Percentiles rank a stretch among this genome's conserved stretches.
phyloP scores from a whole-genome alignment of 371 early-diverging fungal species.

The Haplosporangium sp. region DNA sequence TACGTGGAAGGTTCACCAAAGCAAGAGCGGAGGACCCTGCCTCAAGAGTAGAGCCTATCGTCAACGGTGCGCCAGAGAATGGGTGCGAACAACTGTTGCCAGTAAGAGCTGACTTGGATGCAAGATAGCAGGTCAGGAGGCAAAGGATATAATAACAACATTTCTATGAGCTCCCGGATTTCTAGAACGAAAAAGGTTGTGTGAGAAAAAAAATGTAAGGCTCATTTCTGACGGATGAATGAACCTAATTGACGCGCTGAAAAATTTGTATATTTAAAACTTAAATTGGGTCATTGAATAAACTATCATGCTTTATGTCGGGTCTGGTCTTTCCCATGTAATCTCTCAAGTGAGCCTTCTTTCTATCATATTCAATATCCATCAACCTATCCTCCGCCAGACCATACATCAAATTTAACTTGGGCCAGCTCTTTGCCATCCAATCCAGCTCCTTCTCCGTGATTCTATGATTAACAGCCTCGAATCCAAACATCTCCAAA shows the following conservation, averaged over 20 bases:
- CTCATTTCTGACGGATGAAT: no score
- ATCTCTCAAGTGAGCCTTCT: not conserved
- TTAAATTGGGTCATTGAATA: not conserved
- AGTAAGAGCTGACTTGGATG: not conserved
- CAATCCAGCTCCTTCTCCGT: not conserved
- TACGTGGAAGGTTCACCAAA: not conserved
- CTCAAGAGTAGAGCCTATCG: not conserved
- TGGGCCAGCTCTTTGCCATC: not conserved
- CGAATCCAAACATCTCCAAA: not conserved
- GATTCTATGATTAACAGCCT: not conserved
- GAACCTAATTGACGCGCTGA: no score
- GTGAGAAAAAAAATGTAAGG: no score
- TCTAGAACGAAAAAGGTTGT: not conserved
- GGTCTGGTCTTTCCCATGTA: no score
- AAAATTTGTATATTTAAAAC: no score
- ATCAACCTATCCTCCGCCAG: not conserved
- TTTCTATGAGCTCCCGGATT: not conserved
- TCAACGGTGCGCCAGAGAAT: constrained; percentile 6
- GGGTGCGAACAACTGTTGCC: not conserved
- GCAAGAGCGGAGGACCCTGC: not conserved
- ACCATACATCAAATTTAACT: not conserved
- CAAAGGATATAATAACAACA: not conserved
- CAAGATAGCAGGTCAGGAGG: not conserved
- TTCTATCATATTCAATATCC: not conserved
- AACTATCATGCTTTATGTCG: not conserved